Evolutionary conservation across 129 eudicot genomes (phyloP).

Genomic region (Artemisia annua): DNA sequence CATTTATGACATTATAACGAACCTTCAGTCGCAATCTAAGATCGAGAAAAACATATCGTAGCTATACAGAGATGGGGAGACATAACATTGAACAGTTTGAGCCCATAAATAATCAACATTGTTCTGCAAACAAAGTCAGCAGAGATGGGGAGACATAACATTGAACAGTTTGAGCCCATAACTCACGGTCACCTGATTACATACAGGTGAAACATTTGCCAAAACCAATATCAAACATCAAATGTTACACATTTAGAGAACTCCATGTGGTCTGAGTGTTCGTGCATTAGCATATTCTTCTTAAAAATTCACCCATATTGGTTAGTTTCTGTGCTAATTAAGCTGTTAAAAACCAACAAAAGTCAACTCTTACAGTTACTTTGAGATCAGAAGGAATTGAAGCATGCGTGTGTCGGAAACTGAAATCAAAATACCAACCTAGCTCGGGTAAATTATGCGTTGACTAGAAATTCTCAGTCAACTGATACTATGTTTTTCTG

Average conservation of each 20-base stretch:
- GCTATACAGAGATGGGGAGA: constrained; percentile 17
- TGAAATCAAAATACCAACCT: constrained; percentile 9
- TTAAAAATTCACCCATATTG: not conserved
- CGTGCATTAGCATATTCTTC: not conserved
- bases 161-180: no score
- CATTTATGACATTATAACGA: constrained; percentile 1
- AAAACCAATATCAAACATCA: constrained; percentile 8
- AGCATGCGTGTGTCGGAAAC: not conserved
- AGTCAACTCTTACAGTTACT: not conserved
- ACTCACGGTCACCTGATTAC: not conserved
- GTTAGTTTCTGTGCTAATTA: not conserved
- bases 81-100: not conserved
- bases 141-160: no score
- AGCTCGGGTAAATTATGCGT: not conserved
- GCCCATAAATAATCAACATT: constrained; percentile 19
- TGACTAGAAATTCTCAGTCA: no score
- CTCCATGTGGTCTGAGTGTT: no score
- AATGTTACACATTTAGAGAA: not conserved
- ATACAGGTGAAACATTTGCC: not conserved
- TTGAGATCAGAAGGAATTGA: not conserved
- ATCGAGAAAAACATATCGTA: not conserved
- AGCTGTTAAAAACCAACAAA: not conserved
- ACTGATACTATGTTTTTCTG: no score
- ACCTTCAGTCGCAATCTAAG: constrained; percentile 3
- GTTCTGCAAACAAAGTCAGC: constrained; percentile 10